A percentile compares a stretch with the other conserved stretches of the same genome.
These are phyloP conservation scores for Verbascum thapsus DNA, from an alignment of 257 asterid species.

Conservation along the genomic window DNA sequence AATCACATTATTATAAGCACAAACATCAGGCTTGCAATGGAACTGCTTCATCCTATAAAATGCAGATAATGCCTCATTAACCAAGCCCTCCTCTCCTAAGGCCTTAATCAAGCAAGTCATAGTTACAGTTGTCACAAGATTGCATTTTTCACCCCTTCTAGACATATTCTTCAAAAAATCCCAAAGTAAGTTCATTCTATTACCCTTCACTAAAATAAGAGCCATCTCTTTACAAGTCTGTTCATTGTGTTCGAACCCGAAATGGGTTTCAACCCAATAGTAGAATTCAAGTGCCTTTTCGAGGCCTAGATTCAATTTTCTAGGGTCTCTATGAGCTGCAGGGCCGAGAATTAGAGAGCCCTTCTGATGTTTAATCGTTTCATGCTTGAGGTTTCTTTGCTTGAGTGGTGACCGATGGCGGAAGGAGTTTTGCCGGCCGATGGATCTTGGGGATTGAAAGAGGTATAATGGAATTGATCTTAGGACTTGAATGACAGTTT, in stretches of 20 bases:
- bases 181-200: slow-evolving; percentile 61
- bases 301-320: slow-evolving; percentile 59
- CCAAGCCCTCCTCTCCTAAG: slow-evolving; percentile 86
- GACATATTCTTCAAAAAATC: slow-evolving; percentile 86
- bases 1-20: slow-evolving; percentile 70
- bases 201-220: slow-evolving; percentile 72
- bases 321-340: slow-evolving; percentile 75
- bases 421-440: slow-evolving; percentile 73
- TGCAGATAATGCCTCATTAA: slow-evolving; percentile 71
- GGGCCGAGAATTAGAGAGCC: slow-evolving; percentile 80
- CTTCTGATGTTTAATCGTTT: slow-evolving; percentile 43
- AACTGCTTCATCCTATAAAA: slow-evolving; percentile 92
- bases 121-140: slow-evolving; percentile 62
- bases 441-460: slow-evolving; percentile 76
- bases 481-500: slow-evolving; percentile 61
- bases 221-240: slow-evolving; percentile 88
- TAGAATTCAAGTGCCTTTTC: slow-evolving; percentile 78
- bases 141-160: slow-evolving; percentile 33
- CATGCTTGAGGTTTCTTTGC: slow-evolving; percentile 62
- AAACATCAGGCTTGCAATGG: slow-evolving; percentile 78
- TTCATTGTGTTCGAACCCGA: slow-evolving; percentile 68
- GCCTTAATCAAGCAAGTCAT: slow-evolving; percentile 82
- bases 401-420: slow-evolving; percentile 81
- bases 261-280: slow-evolving; percentile 71
- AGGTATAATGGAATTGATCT: slow-evolving; percentile 72